A percentile compares a stretch with the other conserved stretches of the same genome.
These are phyloP conservation scores for Zygoascus biomembranicola DNA, from an alignment of 805 yeast genomes.

Conservation along the genomic window DNA sequence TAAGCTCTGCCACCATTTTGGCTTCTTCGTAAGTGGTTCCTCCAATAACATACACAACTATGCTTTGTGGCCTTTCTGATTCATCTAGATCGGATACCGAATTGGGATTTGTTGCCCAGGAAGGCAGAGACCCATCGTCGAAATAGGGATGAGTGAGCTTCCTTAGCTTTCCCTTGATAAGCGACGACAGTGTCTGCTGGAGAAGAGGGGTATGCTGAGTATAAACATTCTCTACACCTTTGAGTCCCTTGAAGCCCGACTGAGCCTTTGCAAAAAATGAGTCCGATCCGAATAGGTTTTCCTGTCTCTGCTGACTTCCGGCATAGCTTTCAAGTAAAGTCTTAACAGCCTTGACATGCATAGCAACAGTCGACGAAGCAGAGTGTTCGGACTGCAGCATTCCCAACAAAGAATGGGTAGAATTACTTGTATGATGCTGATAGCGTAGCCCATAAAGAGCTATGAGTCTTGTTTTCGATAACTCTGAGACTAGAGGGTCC, in stretches of 20 bases:
- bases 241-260: conserved; percentile 35
- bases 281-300: conserved; percentile 31
- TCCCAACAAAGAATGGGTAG: conserved; percentile 26
- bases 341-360: conserved; percentile 36
- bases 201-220: conserved; percentile 87
- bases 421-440: conserved; percentile 43
- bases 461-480: conserved; percentile 61
- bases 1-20: conserved; percentile 66
- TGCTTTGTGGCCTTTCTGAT: conserved; percentile 29
- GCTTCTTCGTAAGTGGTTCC: conserved; percentile 94
- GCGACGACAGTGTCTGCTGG: conserved; percentile 36
- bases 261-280: conserved; percentile 35
- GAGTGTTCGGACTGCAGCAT: conserved; percentile 16
- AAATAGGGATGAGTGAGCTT: conserved; percentile 37
- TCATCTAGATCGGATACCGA: conserved; percentile 3
- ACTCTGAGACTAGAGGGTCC: conserved; percentile 34
- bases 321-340: conserved; percentile 36
- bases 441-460: conserved; percentile 68
- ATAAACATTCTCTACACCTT: conserved; percentile 49
- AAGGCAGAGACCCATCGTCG: conserved; percentile 24
- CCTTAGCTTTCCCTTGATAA: conserved; percentile 36
- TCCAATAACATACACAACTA: conserved; percentile 48
- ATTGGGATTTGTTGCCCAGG: conserved; percentile 14
- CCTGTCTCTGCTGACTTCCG: conserved; percentile 39
- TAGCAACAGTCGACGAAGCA: not conserved